phyloP scores from a whole-genome alignment of 2,329 filamentous ascomycete species.

The Penicillium aurantiogriseum region DNA sequence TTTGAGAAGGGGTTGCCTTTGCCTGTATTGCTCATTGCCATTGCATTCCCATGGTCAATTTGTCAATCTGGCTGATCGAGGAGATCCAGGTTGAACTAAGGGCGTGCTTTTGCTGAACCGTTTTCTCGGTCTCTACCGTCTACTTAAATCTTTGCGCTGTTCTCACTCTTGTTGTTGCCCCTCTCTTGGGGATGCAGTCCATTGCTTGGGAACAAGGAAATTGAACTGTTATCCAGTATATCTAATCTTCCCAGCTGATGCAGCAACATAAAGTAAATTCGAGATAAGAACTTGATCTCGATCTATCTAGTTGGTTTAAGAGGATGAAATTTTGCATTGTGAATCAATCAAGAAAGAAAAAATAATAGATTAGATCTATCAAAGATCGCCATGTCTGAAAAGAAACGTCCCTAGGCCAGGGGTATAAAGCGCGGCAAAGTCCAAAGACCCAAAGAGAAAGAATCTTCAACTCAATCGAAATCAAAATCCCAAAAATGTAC shows the following conservation, averaged over 20 bases:
- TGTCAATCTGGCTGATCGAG: constrained; percentile 8
- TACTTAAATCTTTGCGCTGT: constrained; percentile 7
- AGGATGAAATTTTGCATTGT: neutral
- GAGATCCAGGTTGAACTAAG: constrained; percentile 15
- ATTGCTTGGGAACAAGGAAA: constrained; percentile 18
- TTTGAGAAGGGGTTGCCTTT: constrained; percentile 2
- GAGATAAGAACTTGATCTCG: neutral
- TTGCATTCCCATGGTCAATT: constrained; percentile 4
- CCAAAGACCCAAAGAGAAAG: neutral
- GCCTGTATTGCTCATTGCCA: constrained; percentile 6
- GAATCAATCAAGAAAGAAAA: neutral
- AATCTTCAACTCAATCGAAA: neutral
- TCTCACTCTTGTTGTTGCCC: constrained; percentile 6
- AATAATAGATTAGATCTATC: constrained; percentile 17
- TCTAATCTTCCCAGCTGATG: neutral
- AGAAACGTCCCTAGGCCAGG: constrained; percentile 7
- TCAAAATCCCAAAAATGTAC: constrained; percentile 13
- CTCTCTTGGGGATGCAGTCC: constrained; percentile 6
- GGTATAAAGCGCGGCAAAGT: constrained; percentile 3
- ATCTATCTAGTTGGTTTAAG: neutral
- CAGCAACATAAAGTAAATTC: neutral
- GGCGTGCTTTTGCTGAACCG: constrained; percentile 11
- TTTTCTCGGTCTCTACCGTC: constrained; percentile 20
- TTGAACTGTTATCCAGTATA: neutral
- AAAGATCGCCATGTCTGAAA: constrained; percentile 15